Evolutionary conservation across 1,139 yeast species (phyloP), one percentile per base, ranked within the genome.

Genomic region (Kluyveromyces sp.): DNA sequence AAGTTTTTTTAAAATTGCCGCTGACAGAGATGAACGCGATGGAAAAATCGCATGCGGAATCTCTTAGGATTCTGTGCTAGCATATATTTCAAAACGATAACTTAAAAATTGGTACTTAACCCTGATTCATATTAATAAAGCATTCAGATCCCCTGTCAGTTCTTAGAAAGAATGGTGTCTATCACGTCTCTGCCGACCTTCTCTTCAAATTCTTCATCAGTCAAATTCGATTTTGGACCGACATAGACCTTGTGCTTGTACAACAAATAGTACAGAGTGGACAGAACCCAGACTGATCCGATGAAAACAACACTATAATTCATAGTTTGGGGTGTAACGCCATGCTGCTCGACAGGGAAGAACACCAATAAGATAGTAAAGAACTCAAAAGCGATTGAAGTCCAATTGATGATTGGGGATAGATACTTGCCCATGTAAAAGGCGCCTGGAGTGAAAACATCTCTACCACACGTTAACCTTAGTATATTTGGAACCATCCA

Each of bases 261-360:
- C 2, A 61, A 56, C 43, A 59, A 62, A 55, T 71, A 77, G 55
- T 74, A 77, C 6, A 68, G 43, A 44, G 68, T 52, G 0, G 80
- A 67, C 4, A 75, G 57, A 16, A 74, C 54, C 74, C 69, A 75
- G 51, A 68, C 71, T 42, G 71, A 70, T 36, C 73, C 70, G 8
- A 73, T 73, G 45, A 78, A 74, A 6, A 77, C 83, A 49, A 74
- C 70, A 1, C 83, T 77, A 55, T 78, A 78, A 55, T 78, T 78
- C 83, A 78, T 78, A 6, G 75, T 66, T 1, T 59, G 55, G 31
- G 63, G 63, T 29, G 61, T 60, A 11, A 74, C 69, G 11, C 55
- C 58, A 29, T 56, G 60, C 54, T 38, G 71, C 48, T 40, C 71
- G 67, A 66, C 53, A 16, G 79, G 78, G 60, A 74, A 70, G 70